phyloP scores from a whole-genome alignment of 2,329 filamentous ascomycete genomes.

The Sclerotiophoma versabilis region DNA sequence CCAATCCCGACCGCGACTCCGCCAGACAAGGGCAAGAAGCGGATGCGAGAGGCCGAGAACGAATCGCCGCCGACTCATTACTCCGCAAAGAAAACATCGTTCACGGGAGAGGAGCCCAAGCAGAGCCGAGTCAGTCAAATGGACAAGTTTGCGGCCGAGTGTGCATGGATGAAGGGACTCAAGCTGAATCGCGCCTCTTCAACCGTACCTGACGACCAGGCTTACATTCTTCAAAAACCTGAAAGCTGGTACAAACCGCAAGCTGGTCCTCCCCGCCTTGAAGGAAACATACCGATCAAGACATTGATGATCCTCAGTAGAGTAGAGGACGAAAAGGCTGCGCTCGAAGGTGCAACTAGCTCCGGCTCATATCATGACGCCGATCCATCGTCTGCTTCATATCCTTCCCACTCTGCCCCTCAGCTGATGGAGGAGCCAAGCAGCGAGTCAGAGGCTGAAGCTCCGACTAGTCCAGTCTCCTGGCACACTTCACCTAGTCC shows the following conservation, averaged over 20 bases:
- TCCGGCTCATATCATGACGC: conserved; percentile 20
- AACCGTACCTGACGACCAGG: conserved; percentile 57
- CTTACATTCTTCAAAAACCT: conserved; percentile 55
- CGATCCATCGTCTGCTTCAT: conserved; percentile 25
- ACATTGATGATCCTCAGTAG: conserved; percentile 34
- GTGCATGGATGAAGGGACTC: conserved; percentile 35
- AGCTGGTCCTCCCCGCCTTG: conserved; percentile 45
- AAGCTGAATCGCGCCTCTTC: conserved; percentile 28
- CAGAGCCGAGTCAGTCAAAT: background rate
- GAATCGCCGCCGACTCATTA: background rate
- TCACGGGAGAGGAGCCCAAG: background rate
- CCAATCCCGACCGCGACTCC: background rate
- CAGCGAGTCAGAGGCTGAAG: conserved; percentile 11
- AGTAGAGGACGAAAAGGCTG: conserved; percentile 27
- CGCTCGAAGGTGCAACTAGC: conserved; percentile 13
- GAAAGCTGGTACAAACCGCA: conserved; percentile 47
- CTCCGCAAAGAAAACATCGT: background rate
- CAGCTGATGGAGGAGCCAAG: conserved; percentile 5
- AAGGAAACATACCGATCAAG: conserved; percentile 49
- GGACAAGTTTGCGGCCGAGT: conserved; percentile 16
- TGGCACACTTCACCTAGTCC: conserved; percentile 31
- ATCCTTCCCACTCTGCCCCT: conserved; percentile 5
- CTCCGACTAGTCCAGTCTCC: conserved; percentile 21
- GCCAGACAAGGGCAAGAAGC: conserved; percentile 5
- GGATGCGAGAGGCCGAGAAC: background rate